Conservation (phyloP, 192 early-diverging fungal genomes). For the Obelidium mucronatum region DNA sequence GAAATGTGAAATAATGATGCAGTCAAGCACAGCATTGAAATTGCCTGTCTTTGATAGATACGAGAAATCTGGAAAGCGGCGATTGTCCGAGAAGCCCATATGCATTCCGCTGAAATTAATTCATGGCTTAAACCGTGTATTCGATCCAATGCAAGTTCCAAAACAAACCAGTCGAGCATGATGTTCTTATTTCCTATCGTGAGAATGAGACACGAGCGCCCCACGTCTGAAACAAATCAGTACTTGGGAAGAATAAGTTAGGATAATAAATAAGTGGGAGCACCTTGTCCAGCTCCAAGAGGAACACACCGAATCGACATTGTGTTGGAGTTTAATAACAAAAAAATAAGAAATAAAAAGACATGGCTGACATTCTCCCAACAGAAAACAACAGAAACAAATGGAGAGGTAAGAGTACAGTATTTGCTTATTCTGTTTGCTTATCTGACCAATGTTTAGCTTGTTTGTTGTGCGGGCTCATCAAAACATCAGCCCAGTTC, state of each 20-base stretch:
- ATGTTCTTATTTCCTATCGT: conserved; percentile 95
- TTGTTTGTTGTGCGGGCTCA: conserved; percentile 59
- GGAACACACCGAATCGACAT: conserved; percentile 67
- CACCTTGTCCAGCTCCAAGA: conserved; percentile 81
- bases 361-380: conserved; percentile 76
- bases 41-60: conserved; percentile 84
- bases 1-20: conserved; percentile 95
- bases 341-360: background rate
- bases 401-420: no score
- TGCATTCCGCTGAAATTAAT: conserved; percentile 29
- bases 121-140: background rate
- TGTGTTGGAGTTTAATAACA: background rate
- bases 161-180: conserved; percentile 75
- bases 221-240: conserved; percentile 62
- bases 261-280: background rate
- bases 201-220: conserved; percentile 90
- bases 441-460: no score
- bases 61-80: conserved; percentile 94
- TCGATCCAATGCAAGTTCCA: conserved; percentile 12
- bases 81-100: conserved; percentile 91
- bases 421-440: no score
- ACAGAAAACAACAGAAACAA: conserved; percentile 64
- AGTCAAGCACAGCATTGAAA: conserved; percentile 84
- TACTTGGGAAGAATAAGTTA: background rate
- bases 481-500: conserved; percentile 54